A percentile compares a stretch with the other conserved stretches of the same genome.
Conservation (phyloP, 1,284 basidiomycete genomes). For the Puccinia coronata region DNA sequence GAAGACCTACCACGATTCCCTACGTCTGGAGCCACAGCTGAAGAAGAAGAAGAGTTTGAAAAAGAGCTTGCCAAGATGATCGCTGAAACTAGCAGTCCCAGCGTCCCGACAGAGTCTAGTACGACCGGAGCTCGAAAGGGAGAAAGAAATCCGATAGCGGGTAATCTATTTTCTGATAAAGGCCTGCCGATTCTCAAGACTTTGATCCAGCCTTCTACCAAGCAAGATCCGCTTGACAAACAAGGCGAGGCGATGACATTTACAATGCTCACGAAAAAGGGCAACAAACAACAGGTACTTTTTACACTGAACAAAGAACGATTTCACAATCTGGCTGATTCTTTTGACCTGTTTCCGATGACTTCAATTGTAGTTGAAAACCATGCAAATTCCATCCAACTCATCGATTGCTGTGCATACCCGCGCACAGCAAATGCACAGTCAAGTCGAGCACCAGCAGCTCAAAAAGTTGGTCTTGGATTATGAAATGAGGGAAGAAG, state of each 20-base stretch:
- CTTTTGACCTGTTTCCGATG: too few species aligned
- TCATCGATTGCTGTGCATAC: slow-evolving; percentile 86
- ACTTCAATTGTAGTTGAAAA: slow-evolving; percentile 66
- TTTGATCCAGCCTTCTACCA: slow-evolving; percentile 52
- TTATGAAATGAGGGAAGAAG: slow-evolving; percentile 61
- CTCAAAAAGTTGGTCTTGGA: slow-evolving; percentile 80
- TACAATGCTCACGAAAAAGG: slow-evolving; percentile 87
- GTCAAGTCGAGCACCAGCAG: slow-evolving; percentile 91
- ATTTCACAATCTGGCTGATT: not conserved
- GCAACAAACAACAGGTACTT: slow-evolving; percentile 84
- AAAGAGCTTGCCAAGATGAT: slow-evolving; percentile 95
- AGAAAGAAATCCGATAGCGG: slow-evolving; percentile 71
- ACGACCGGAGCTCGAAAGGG: slow-evolving; percentile 45
- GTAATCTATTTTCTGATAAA: slow-evolving; percentile 64
- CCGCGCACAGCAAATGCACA: slow-evolving; percentile 81
- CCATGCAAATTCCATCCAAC: slow-evolving; percentile 80
- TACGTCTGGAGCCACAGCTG: slow-evolving; percentile 60
- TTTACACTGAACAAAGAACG: not conserved
- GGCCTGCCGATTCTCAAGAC: slow-evolving; percentile 59
- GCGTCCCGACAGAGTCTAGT: slow-evolving; percentile 52
- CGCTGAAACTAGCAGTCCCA: slow-evolving; percentile 72
- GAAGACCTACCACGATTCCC: slow-evolving; percentile 50
- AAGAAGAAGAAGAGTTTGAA: slow-evolving; percentile 88
- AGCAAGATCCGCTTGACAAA: slow-evolving; percentile 58
- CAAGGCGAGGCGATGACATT: slow-evolving; percentile 75